Conservation (phyloP, 257 asterid genomes). For the Solanum rostratum region DNA sequence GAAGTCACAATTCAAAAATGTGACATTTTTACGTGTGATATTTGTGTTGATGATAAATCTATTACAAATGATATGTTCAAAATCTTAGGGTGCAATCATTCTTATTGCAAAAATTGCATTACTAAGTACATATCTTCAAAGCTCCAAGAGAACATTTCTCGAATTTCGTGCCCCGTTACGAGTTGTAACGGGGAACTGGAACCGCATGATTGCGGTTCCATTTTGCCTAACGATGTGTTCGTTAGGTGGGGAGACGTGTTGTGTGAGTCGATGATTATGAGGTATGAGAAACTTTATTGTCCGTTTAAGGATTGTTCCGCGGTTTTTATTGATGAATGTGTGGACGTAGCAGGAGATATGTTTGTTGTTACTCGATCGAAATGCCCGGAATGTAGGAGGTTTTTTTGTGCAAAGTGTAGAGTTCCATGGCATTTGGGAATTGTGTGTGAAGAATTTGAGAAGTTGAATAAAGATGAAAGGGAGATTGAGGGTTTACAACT, state of each 20-base stretch:
- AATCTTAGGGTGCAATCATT: constrained; percentile 32
- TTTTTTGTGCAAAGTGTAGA: constrained; percentile 45
- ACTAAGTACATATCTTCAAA: constrained; percentile 36
- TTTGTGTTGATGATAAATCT: constrained; percentile 42
- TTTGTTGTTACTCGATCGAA: constrained; percentile 14
- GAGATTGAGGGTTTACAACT: constrained; percentile 6
- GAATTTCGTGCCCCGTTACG: constrained; percentile 35
- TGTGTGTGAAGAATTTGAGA: constrained; percentile 29
- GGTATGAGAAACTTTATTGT: constrained; percentile 40
- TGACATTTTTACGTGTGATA: constrained; percentile 30
- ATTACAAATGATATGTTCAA: constrained; percentile 2
- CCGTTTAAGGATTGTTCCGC: constrained; percentile 59
- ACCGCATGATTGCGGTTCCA: constrained; percentile 35
- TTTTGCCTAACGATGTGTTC: constrained; percentile 43
- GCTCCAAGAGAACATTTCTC: constrained; percentile 26
- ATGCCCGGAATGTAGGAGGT: constrained; percentile 48
- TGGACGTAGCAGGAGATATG: neutral
- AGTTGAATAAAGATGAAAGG: constrained; percentile 15
- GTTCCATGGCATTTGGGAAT: constrained; percentile 50
- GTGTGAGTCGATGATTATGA: constrained; percentile 44
- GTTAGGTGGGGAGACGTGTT: constrained; percentile 62
- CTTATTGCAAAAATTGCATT: constrained; percentile 35
- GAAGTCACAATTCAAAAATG: neutral
- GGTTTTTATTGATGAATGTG: constrained; percentile 24
- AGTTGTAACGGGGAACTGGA: constrained; percentile 37